phyloP scores from a whole-genome alignment of 2,329 filamentous ascomycete species.

The Ilyonectria robusta region DNA sequence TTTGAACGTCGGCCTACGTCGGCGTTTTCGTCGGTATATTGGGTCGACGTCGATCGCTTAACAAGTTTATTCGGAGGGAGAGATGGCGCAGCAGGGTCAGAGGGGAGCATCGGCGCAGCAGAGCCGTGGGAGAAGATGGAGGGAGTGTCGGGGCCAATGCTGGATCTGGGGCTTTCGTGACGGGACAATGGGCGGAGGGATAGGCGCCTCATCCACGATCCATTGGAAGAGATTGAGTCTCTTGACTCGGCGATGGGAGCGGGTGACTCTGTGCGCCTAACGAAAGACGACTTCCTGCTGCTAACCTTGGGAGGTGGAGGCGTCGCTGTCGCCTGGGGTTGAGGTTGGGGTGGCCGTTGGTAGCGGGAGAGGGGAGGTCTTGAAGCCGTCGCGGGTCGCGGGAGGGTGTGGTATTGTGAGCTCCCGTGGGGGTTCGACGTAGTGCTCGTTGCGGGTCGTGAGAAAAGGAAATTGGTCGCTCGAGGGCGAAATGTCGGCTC shows the following conservation, averaged over 20 bases:
- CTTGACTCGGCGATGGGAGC: conserved; percentile 61
- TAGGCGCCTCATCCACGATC: conserved; percentile 81
- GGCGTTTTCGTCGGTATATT: conserved; percentile 60
- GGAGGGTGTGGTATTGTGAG: conserved; percentile 48
- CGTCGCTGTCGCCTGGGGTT: conserved; percentile 55
- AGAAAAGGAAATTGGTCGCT: conserved; percentile 47
- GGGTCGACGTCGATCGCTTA: conserved; percentile 76
- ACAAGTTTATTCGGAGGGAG: conserved; percentile 82
- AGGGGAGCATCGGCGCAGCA: conserved; percentile 72
- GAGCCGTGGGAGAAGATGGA: conserved; percentile 79
- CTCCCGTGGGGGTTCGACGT: conserved; percentile 51
- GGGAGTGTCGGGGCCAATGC: conserved; percentile 75
- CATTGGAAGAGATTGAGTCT: conserved; percentile 72
- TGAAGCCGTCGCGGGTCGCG: conserved; percentile 51
- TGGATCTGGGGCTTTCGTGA: conserved; percentile 75
- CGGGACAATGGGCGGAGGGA: conserved; percentile 77
- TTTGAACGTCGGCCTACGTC: conserved; percentile 65
- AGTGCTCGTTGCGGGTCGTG: conserved; percentile 62
- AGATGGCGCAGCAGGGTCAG: conserved; percentile 56
- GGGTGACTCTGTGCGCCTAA: conserved; percentile 56
- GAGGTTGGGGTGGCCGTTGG: conserved; percentile 56
- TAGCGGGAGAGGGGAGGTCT: conserved; percentile 56
- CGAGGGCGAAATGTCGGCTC: conserved; percentile 50
- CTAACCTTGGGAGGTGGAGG: conserved; percentile 52
- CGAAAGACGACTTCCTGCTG: conserved; percentile 60